phyloP scores from a whole-genome alignment of 2,329 filamentous ascomycete species.

The Cylindrodendrum hubeiense region DNA sequence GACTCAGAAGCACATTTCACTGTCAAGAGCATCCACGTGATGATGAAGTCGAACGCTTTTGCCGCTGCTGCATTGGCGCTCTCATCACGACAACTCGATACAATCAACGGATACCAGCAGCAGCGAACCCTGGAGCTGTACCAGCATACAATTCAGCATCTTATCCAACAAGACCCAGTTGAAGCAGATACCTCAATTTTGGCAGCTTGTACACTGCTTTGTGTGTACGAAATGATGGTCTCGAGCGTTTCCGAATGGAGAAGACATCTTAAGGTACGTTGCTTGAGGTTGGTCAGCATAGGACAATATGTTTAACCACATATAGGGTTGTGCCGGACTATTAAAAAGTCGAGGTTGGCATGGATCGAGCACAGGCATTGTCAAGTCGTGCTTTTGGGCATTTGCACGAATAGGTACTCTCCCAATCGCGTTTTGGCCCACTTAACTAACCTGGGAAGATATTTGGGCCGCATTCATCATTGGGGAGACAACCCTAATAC shows the following conservation, averaged over 20 bases:
- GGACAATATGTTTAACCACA: not conserved
- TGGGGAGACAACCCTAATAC: constrained; percentile 24
- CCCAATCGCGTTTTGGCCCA: too few relatives aligned
- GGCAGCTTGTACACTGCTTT: constrained; percentile 25
- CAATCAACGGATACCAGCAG: not conserved
- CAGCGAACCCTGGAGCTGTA: constrained; percentile 25
- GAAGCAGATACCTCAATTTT: constrained; percentile 14
- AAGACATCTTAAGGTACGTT: constrained; percentile 22
- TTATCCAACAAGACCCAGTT: constrained; percentile 21
- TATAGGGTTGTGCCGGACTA: constrained; percentile 24
- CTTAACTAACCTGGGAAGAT: constrained; percentile 2
- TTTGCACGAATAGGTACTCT: constrained; percentile 27
- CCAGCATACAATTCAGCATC: constrained; percentile 23
- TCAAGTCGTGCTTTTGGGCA: constrained; percentile 29
- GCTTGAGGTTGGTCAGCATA: too few relatives aligned
- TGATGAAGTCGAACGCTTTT: constrained; percentile 24
- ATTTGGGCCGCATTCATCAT: constrained; percentile 27
- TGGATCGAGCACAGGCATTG: constrained; percentile 15
- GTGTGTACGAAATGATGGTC: constrained; percentile 32
- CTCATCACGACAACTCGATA: constrained; percentile 22
- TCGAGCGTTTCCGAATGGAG: constrained; percentile 27
- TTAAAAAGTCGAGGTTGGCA: constrained; percentile 14
- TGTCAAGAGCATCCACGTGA: constrained; percentile 5
- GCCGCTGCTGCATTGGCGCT: constrained; percentile 21
- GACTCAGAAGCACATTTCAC: constrained; percentile 25